Evolutionary conservation across 441 rosid species (phyloP).

Genomic region (Syzygium malaccense): DNA sequence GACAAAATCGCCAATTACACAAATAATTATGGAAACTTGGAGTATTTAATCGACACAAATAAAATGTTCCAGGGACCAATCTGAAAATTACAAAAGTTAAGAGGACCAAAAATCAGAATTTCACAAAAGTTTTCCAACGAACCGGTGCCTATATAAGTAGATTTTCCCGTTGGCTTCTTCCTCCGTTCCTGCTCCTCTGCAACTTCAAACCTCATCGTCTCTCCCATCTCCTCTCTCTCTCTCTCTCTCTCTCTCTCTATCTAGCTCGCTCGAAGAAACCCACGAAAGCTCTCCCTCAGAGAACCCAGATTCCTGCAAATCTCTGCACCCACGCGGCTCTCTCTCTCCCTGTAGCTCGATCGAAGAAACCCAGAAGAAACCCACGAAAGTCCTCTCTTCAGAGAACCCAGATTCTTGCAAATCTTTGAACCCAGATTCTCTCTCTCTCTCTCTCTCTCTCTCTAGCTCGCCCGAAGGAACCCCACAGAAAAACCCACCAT

Average conservation of each 20-base stretch:
- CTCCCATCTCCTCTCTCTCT: background rate
- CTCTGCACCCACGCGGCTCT: no score
- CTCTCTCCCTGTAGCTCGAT: no score
- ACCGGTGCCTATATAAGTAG: background rate
- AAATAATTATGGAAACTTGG: fast-evolving
- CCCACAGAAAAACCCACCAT: no score
- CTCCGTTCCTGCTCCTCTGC: background rate
- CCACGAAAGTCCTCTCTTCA: no score
- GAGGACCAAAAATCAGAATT: background rate
- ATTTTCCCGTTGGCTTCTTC: background rate
- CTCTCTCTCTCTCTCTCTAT: background rate
- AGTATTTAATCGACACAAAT: background rate
- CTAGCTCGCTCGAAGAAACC: no score
- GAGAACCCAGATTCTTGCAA: no score
- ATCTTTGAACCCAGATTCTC: no score
- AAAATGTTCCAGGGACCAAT: fast-evolving
- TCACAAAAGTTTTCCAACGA: background rate
- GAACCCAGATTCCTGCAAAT: no score
- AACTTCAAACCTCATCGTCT: background rate
- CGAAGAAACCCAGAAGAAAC: no score
- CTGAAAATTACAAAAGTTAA: fast-evolving
- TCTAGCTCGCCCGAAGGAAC: no score
- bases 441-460: no score
- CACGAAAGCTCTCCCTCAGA: no score
- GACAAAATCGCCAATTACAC: background rate